Conservation (phyloP, 371 early-diverging fungal genomes). For the Massospora cicadina region DNA sequence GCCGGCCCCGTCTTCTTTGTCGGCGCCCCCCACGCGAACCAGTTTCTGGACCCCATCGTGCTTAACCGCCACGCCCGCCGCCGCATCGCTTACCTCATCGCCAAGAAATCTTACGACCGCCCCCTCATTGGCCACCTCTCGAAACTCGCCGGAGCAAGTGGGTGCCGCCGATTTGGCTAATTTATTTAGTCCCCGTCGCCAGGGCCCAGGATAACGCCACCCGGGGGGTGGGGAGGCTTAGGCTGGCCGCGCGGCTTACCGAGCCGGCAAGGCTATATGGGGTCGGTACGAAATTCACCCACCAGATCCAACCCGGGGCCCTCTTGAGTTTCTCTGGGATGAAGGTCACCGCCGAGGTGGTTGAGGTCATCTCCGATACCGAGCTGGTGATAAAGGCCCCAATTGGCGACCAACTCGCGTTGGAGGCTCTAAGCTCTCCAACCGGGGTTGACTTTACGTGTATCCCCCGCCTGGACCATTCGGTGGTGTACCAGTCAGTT, state of each 20-base stretch:
- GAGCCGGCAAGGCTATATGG: slow-evolving; percentile 50
- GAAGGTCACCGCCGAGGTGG: slow-evolving; percentile 46
- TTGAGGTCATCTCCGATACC: slow-evolving; percentile 64
- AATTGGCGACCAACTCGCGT: slow-evolving; percentile 42
- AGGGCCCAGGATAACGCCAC: slow-evolving; percentile 79
- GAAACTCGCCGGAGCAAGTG: slow-evolving; percentile 4
- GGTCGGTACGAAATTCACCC: slow-evolving; percentile 43
- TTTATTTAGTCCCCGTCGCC: slow-evolving; percentile 61
- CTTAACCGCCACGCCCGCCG: slow-evolving; percentile 55
- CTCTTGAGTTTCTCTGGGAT: slow-evolving; percentile 39
- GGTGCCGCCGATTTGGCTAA: neutral
- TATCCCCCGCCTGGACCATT: slow-evolving; percentile 77
- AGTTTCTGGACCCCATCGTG: slow-evolving; percentile 84
- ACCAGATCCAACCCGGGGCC: slow-evolving; percentile 39
- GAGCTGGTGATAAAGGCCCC: slow-evolving; percentile 36
- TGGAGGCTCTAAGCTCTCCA: slow-evolving; percentile 30
- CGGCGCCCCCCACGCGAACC: slow-evolving; percentile 90
- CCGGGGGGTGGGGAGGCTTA: slow-evolving; percentile 48
- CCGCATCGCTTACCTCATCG: slow-evolving; percentile 63
- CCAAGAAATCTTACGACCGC: slow-evolving; percentile 37
- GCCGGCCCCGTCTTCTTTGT: slow-evolving; percentile 85
- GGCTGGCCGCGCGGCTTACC: slow-evolving; percentile 32
- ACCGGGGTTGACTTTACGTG: slow-evolving; percentile 52
- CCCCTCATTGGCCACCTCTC: neutral
- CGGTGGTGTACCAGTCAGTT: slow-evolving; percentile 63